These are phyloP conservation scores for Leccinum ochraceum DNA, from an alignment of 768 basidiomycete species.

Conservation along the genomic window DNA sequence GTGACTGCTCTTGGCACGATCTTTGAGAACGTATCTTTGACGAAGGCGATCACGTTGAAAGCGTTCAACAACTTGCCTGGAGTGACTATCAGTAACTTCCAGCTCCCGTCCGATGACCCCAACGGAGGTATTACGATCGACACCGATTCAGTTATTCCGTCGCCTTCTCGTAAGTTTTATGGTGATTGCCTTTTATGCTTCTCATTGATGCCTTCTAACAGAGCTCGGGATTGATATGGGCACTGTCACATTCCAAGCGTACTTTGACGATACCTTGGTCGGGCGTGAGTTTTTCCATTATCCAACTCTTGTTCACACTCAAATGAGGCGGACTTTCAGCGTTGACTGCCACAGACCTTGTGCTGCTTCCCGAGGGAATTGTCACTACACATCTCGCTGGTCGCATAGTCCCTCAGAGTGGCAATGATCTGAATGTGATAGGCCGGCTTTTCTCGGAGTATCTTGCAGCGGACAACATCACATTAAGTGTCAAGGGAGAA, in stretches of 20 bases:
- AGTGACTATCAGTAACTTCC: conserved; percentile 70
- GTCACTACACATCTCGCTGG: conserved; percentile 59
- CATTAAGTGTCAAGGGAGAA: conserved; percentile 56
- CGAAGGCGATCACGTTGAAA: conserved; percentile 61
- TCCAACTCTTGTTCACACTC: neutral
- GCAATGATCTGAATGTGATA: conserved; percentile 50
- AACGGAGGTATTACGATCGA: conserved; percentile 71
- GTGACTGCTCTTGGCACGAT: conserved; percentile 66
- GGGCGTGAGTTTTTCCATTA: conserved; percentile 51
- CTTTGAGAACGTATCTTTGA: conserved; percentile 63
- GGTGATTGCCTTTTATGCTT: neutral
- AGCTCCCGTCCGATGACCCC: conserved; percentile 65
- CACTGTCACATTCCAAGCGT: conserved; percentile 60
- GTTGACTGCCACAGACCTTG: conserved; percentile 48
- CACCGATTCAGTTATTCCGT: conserved; percentile 66
- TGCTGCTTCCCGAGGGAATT: conserved; percentile 48
- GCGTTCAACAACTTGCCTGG: conserved; percentile 74
- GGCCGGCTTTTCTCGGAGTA: conserved; percentile 68
- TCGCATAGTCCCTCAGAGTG: conserved; percentile 62
- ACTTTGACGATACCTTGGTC: conserved; percentile 54
- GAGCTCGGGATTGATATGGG: conserved; percentile 73
- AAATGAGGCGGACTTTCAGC: conserved; percentile 38
- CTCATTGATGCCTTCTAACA: conserved; percentile 29
- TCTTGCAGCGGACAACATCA: conserved; percentile 62
- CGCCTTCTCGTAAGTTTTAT: conserved; percentile 57